Evolutionary conservation across 805 yeast genomes (phyloP).

Genomic region (Ascoidea asiatica): DNA sequence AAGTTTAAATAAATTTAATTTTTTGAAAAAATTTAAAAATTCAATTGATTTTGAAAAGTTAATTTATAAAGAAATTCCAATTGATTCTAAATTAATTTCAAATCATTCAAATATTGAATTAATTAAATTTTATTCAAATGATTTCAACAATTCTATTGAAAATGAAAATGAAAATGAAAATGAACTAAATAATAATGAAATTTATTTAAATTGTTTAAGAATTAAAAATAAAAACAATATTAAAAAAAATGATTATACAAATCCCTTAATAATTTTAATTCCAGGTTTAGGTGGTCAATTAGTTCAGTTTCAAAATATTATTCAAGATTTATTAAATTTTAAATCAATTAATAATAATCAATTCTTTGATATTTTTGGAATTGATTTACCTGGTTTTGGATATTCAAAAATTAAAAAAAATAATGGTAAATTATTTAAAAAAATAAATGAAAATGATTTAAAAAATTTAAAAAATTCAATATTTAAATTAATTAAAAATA

Average conservation of each 20-base stretch:
- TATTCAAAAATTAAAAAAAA: constrained; percentile 2
- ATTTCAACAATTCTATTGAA: constrained; percentile 27
- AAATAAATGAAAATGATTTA: constrained; percentile 6
- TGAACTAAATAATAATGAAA: constrained; percentile 14
- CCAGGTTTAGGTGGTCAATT: constrained; percentile 91
- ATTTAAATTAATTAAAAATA: not conserved
- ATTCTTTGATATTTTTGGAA: constrained; percentile 47
- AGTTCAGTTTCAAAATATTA: constrained; percentile 68
- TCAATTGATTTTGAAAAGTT: constrained; percentile 27
- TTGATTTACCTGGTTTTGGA: constrained; percentile 90
- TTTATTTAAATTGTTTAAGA: constrained; percentile 27
- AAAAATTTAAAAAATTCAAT: not conserved
- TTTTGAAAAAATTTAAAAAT: too few relatives aligned
- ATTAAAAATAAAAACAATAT: constrained; percentile 27
- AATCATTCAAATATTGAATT: constrained; percentile 28
- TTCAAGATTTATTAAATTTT: constrained; percentile 42
- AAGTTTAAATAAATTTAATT: not conserved
- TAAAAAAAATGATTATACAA: constrained; percentile 18
- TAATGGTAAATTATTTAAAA: constrained; percentile 4
- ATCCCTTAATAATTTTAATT: constrained; percentile 53
- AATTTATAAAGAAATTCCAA: constrained; percentile 31
- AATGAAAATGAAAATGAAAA: constrained; percentile 18
- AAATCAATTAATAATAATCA: too few relatives aligned
- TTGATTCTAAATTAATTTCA: constrained; percentile 39
- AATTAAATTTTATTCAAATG: constrained; percentile 31